Percentiles rank a stretch among this genome's conserved stretches.
Evolutionary conservation across 164 flowering plant species (phyloP).

Genomic region (Vitis labrusca): DNA sequence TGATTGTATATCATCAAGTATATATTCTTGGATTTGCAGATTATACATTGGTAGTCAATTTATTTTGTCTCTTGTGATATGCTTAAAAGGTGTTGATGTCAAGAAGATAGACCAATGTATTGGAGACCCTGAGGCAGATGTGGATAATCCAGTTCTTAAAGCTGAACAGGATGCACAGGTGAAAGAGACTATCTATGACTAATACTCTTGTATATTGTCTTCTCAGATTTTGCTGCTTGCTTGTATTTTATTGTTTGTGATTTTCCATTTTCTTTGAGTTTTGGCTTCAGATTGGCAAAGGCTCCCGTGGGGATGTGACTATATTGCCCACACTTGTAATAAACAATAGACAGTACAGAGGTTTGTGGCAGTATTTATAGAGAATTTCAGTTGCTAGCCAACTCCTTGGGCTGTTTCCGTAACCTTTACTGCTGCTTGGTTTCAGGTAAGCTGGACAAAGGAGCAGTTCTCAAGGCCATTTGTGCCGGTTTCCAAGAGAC

Average conservation of each 20-base stretch:
- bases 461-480: slow-evolving; percentile 91
- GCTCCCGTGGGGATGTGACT: slow-evolving; percentile 93
- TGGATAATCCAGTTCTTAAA: slow-evolving; percentile 78
- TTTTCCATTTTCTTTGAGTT: slow-evolving; percentile 4
- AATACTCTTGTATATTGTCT: neutral
- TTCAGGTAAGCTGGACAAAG: slow-evolving; percentile 87
- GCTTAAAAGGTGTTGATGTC: slow-evolving; percentile 57
- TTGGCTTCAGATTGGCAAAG: slow-evolving; percentile 72
- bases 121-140: slow-evolving; percentile 81
- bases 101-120: slow-evolving; percentile 71
- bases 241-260: neutral
- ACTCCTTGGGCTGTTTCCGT: neutral
- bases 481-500: slow-evolving; percentile 94
- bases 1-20: neutral
- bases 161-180: slow-evolving; percentile 91
- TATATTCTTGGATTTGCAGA: neutral
- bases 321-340: slow-evolving; percentile 95
- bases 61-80: neutral
- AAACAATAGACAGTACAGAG: slow-evolving; percentile 90
- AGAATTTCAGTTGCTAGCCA: neutral
- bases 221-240: neutral
- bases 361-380: slow-evolving; percentile 25
- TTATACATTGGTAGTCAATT: neutral
- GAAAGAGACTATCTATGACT: neutral
- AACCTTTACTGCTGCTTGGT: slow-evolving; percentile 2